phyloP scores from a whole-genome alignment of 1,284 basidiomycete genomes.

The Ustilago tritici region DNA sequence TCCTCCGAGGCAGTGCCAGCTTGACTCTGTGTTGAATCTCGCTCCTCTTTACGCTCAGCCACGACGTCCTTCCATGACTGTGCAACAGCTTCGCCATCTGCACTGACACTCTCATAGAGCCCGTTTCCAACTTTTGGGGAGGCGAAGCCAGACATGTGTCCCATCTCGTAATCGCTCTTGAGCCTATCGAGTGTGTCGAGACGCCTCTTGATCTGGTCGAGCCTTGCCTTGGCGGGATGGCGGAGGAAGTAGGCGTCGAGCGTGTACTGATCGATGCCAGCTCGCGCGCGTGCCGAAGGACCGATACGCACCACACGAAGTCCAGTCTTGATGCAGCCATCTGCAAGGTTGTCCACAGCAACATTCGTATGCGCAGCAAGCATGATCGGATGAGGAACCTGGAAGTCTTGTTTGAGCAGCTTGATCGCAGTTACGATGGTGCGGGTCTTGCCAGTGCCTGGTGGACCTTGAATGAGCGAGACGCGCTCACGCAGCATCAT shows the following conservation, averaged over 20 bases:
- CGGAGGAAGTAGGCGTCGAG: slow-evolving; percentile 77
- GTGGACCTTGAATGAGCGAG: slow-evolving; percentile 89
- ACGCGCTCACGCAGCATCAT: slow-evolving; percentile 84
- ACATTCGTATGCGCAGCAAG: slow-evolving; percentile 93
- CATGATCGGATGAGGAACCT: slow-evolving; percentile 84
- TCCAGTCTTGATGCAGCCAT: slow-evolving; percentile 75
- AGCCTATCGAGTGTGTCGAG: slow-evolving; percentile 41
- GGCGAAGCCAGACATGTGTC: slow-evolving; percentile 14
- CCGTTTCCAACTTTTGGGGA: slow-evolving; percentile 58
- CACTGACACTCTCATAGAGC: slow-evolving; percentile 12
- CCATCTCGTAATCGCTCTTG: slow-evolving; percentile 44
- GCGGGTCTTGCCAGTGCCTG: slow-evolving; percentile 94
- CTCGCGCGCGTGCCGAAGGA: slow-evolving; percentile 73
- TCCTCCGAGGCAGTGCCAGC: slow-evolving; percentile 27
- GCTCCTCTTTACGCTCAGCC: slow-evolving; percentile 29
- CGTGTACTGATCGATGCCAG: slow-evolving; percentile 75
- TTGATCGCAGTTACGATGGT: slow-evolving; percentile 87
- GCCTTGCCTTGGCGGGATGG: slow-evolving; percentile 75
- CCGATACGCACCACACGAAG: slow-evolving; percentile 84
- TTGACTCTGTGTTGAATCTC: slow-evolving; percentile 20
- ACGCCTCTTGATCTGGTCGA: slow-evolving; percentile 69
- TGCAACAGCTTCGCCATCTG: slow-evolving; percentile 5
- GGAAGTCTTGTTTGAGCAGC: slow-evolving; percentile 86
- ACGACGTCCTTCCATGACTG: slow-evolving; percentile 44
- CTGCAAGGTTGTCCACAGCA: slow-evolving; percentile 91